Evolutionary conservation across 2,329 filamentous ascomycete species (phyloP).

Genomic region (Chalara sp.): DNA sequence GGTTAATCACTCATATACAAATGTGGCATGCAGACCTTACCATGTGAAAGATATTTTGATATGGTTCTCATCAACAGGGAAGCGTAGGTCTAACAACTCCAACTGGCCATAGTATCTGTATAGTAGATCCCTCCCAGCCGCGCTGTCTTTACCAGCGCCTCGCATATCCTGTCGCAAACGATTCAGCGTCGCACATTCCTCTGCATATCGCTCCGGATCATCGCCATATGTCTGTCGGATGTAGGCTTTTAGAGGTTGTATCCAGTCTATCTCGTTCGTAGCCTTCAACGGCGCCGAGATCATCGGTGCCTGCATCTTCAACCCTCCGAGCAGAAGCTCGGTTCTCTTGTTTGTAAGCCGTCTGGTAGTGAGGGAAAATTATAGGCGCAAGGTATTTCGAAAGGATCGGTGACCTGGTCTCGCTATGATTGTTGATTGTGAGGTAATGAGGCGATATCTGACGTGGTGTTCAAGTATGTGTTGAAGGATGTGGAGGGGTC

Average conservation of each 20-base stretch:
- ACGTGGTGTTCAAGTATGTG: neutral
- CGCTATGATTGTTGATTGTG: too few relatives aligned
- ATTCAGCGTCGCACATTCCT: constrained; percentile 93
- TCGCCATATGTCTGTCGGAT: constrained; percentile 93
- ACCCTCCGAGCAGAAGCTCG: constrained; percentile 28
- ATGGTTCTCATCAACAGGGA: constrained; percentile 96
- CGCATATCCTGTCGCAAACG: constrained; percentile 96
- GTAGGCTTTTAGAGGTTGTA: constrained; percentile 83
- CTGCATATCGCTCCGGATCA: constrained; percentile 89
- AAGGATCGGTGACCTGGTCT: too few relatives aligned
- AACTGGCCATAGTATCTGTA: constrained; percentile 98
- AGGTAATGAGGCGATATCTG: neutral
- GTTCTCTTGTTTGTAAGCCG: constrained; percentile 6
- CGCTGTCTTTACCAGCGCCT: constrained; percentile 93
- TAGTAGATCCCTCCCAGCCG: constrained; percentile 82
- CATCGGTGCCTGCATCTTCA: constrained; percentile 79
- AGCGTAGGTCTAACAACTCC: constrained; percentile 86
- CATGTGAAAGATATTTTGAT: constrained; percentile 99
- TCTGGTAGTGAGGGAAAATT: too few relatives aligned
- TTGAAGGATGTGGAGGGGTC: neutral
- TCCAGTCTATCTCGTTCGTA: constrained; percentile 98
- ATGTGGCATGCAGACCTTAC: constrained; percentile 40
- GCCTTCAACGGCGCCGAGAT: constrained; percentile 86
- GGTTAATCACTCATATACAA: constrained; percentile 8
- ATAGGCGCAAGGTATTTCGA: too few relatives aligned